Evolutionary conservation across 179 eudicot species (phyloP).

Genomic region (Carnegiea gigantea): DNA sequence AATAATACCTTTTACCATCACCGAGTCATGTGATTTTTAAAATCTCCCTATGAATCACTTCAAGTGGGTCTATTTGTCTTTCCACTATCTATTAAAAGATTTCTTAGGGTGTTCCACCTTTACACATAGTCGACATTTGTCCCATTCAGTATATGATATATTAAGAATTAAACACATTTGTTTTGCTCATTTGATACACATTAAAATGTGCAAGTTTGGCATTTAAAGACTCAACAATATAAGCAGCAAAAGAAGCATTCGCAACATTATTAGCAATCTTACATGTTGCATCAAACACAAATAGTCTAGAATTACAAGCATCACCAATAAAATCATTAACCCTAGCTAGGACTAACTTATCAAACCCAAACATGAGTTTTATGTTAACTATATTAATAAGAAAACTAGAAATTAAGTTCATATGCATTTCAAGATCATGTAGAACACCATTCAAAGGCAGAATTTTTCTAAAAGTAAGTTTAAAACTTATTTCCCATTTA

Average conservation of each 20-base stretch:
- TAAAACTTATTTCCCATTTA: too few relatives aligned
- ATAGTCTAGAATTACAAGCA: neutral
- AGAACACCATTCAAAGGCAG: too few relatives aligned
- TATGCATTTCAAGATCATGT: neutral
- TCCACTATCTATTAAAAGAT: neutral
- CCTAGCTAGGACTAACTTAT: neutral
- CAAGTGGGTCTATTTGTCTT: neutral
- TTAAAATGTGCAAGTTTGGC: too few relatives aligned
- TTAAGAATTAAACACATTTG: neutral
- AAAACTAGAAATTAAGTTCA: neutral
- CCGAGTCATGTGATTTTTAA: neutral
- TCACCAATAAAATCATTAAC: neutral
- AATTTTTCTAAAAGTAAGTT: too few relatives aligned
- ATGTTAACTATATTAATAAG: neutral
- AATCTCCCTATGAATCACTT: neutral
- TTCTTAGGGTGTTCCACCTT: neutral
- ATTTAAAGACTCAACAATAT: neutral
- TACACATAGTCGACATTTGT: neutral
- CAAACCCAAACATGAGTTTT: neutral
- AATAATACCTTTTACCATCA: neutral
- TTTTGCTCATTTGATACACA: neutral
- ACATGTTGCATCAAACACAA: neutral
- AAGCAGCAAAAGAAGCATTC: neutral
- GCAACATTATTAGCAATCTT: neutral
- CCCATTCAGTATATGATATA: neutral